Percentiles rank a stretch among this genome's conserved stretches.
These are phyloP conservation scores for Boletus sp. DNA, from an alignment of 1,284 basidiomycete species.

Conservation along the genomic window DNA sequence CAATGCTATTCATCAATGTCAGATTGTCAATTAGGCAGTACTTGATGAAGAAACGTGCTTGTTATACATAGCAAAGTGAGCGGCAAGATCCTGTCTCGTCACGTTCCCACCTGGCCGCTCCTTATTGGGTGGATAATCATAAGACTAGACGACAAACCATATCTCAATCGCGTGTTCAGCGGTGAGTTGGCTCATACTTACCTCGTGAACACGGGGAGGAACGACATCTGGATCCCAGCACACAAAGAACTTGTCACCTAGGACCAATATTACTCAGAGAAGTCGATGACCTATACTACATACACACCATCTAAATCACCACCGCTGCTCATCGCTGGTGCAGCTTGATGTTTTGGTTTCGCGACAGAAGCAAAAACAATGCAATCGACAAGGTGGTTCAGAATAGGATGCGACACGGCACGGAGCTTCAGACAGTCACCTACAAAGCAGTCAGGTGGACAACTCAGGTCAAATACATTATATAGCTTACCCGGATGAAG, in stretches of 20 bases:
- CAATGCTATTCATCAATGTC: slow-evolving; percentile 42
- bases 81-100: slow-evolving; percentile 57
- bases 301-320: slow-evolving; percentile 59
- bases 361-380: slow-evolving; percentile 64
- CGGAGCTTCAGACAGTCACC: slow-evolving; percentile 67
- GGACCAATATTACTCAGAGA: neutral
- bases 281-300: neutral
- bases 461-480: neutral
- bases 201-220: slow-evolving; percentile 57
- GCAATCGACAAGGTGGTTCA: slow-evolving; percentile 64
- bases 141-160: slow-evolving; percentile 46
- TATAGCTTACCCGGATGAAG: slow-evolving; percentile 59
- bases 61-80: slow-evolving; percentile 67
- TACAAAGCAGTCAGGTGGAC: slow-evolving; percentile 21
- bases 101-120: slow-evolving; percentile 51
- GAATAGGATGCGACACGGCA: slow-evolving; percentile 52
- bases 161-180: neutral
- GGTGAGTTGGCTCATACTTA: slow-evolving; percentile 26
- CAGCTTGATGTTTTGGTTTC: slow-evolving; percentile 58
- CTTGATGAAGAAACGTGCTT: slow-evolving; percentile 43
- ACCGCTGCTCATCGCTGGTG: slow-evolving; percentile 70
- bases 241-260: slow-evolving; percentile 67
- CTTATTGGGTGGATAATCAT: slow-evolving; percentile 65
- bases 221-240: slow-evolving; percentile 69
- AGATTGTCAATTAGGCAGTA: neutral